These are phyloP conservation scores for Talaromyces wortmannii DNA, from an alignment of 495 filamentous ascomycete genomes.

Conservation along the genomic window DNA sequence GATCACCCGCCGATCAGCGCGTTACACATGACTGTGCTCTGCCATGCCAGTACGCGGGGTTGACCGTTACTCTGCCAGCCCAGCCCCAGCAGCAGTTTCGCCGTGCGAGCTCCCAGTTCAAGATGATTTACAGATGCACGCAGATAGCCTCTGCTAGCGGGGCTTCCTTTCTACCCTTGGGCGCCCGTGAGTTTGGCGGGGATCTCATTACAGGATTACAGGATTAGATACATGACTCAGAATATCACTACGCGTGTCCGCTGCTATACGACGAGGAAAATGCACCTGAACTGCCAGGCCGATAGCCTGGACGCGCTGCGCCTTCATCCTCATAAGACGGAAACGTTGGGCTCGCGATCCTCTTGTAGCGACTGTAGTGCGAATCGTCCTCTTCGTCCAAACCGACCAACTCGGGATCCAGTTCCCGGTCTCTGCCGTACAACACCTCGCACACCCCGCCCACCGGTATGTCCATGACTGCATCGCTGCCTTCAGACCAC, in stretches of 20 bases:
- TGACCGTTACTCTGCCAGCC: too few relatives aligned
- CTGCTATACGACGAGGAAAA: neutral
- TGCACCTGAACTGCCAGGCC: neutral
- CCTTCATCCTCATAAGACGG: neutral
- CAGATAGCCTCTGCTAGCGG: too few relatives aligned
- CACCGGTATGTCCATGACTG: conserved; percentile 93
- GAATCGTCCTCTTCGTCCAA: neutral
- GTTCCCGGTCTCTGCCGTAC: conserved; percentile 39
- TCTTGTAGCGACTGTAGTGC: neutral
- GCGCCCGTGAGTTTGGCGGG: too few relatives aligned
- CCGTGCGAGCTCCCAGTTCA: too few relatives aligned
- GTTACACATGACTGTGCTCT: neutral
- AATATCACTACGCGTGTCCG: neutral
- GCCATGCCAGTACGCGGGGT: neutral
- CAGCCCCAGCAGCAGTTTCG: too few relatives aligned
- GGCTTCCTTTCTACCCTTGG: too few relatives aligned
- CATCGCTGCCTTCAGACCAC: conserved; percentile 93
- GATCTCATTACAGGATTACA: too few relatives aligned
- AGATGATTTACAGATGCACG: too few relatives aligned
- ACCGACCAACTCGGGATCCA: conserved; percentile 10
- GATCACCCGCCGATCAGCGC: neutral
- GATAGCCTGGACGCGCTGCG: neutral
- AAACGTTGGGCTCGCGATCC: neutral
- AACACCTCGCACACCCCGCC: conserved; percentile 93
- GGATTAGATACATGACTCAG: too few relatives aligned